These are phyloP conservation scores for Ophiosphaerella korrae DNA, from an alignment of 2,329 filamentous ascomycete species.

Conservation along the genomic window DNA sequence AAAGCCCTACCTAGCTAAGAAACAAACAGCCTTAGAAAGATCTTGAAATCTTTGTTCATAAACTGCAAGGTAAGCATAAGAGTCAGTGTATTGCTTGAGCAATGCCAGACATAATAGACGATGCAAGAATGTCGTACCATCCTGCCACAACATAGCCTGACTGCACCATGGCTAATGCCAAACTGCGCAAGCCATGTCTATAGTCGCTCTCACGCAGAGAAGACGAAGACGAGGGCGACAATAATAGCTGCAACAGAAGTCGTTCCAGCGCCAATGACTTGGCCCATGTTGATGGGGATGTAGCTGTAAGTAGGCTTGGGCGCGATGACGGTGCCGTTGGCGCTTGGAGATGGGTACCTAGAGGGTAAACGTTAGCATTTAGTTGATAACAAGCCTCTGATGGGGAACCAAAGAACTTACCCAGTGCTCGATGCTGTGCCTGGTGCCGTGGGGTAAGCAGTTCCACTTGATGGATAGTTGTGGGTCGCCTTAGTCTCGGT, in stretches of 20 bases:
- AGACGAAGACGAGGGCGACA: slow-evolving; percentile 33
- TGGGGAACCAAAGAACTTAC: slow-evolving; percentile 17
- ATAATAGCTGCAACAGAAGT: slow-evolving; percentile 33
- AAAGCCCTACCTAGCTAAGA: slow-evolving; percentile 32
- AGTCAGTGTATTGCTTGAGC: slow-evolving; percentile 11
- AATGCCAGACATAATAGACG: slow-evolving; percentile 23
- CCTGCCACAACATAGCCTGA: slow-evolving; percentile 17
- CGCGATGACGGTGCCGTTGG: slow-evolving; percentile 28
- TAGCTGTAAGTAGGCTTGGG: slow-evolving; percentile 33
- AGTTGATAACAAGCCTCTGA: neutral
- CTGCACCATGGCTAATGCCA: slow-evolving; percentile 7
- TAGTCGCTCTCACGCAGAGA: slow-evolving; percentile 25
- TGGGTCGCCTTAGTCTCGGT: slow-evolving; percentile 21
- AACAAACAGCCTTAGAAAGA: slow-evolving; percentile 28
- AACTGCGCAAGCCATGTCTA: slow-evolving; percentile 2
- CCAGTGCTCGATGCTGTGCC: slow-evolving; percentile 25
- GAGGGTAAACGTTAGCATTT: slow-evolving; percentile 6
- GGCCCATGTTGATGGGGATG: slow-evolving; percentile 29
- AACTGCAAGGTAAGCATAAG: slow-evolving; percentile 25
- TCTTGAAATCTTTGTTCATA: slow-evolving; percentile 18
- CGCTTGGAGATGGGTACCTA: slow-evolving; percentile 25
- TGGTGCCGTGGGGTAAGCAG: slow-evolving; percentile 10
- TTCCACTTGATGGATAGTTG: slow-evolving; percentile 23
- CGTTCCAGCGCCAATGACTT: slow-evolving; percentile 26
- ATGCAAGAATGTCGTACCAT: slow-evolving; percentile 22